Conservation (phyloP, 2,329 filamentous ascomycete genomes). For the Tolypocladium tundrense region DNA sequence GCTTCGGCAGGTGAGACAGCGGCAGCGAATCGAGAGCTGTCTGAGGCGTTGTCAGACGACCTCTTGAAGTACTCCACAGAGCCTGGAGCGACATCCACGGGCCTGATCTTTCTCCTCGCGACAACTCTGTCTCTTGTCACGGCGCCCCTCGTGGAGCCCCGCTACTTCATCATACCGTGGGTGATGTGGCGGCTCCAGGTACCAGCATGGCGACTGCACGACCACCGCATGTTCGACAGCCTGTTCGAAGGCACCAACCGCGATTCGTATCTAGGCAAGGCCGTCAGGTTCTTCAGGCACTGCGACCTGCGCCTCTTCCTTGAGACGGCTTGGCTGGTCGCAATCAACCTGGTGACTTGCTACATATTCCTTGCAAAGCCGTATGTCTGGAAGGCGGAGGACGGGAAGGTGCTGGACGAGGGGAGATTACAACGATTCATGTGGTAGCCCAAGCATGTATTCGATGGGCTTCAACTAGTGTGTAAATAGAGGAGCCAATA, state of each 20-base stretch:
- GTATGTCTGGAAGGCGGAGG: constrained; percentile 53
- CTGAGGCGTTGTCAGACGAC: constrained; percentile 12
- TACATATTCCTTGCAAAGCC: constrained; percentile 60
- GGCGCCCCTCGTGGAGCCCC: constrained; percentile 85
- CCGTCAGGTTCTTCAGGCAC: constrained; percentile 5
- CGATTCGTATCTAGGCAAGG: background rate
- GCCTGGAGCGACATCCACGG: constrained; percentile 36
- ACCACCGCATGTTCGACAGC: constrained; percentile 4
- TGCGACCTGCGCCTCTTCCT: constrained; percentile 38
- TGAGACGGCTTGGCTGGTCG: constrained; percentile 61
- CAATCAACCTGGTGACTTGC: constrained; percentile 55
- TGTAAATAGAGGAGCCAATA: background rate
- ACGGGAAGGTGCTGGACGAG: constrained; percentile 40
- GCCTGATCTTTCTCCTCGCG: constrained; percentile 51
- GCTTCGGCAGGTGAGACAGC: background rate
- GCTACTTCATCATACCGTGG: constrained; percentile 95
- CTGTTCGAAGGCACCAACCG: background rate
- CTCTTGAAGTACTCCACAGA: constrained; percentile 16
- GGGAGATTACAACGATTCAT: constrained; percentile 66
- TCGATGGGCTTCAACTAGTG: background rate
- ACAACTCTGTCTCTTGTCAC: constrained; percentile 73
- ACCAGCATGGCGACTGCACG: constrained; percentile 35
- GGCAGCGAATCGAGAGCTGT: constrained; percentile 1
- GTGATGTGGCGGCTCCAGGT: constrained; percentile 81
- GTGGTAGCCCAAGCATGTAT: constrained; percentile 44